Conservation (phyloP, 768 basidiomycete genomes). For the Lentinula edodes region DNA sequence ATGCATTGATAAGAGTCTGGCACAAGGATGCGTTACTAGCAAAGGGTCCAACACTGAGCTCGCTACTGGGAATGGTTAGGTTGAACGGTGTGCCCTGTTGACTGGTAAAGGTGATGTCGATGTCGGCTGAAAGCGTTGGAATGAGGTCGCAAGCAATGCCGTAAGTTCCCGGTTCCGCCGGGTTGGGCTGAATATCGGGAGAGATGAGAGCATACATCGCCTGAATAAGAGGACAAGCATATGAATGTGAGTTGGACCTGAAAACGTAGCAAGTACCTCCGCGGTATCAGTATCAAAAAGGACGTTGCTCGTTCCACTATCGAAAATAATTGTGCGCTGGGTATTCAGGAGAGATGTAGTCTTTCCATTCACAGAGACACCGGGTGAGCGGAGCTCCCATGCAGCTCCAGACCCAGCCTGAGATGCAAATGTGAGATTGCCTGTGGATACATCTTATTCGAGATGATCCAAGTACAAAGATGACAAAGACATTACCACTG, state of each 20-base stretch:
- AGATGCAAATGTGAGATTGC: slow-evolving; percentile 36
- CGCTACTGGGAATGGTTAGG: slow-evolving; percentile 50
- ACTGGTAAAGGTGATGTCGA: slow-evolving; percentile 52
- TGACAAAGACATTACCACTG: slow-evolving; percentile 24
- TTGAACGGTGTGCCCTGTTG: slow-evolving; percentile 44
- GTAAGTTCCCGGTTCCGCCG: slow-evolving; percentile 48
- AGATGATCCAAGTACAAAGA: neutral
- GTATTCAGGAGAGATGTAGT: slow-evolving; percentile 36
- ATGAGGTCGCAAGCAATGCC: slow-evolving; percentile 47
- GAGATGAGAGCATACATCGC: slow-evolving; percentile 56
- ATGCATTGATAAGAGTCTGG: slow-evolving; percentile 57
- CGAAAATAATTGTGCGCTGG: slow-evolving; percentile 44
- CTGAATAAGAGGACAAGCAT: slow-evolving; percentile 16
- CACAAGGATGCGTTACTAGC: slow-evolving; percentile 40
- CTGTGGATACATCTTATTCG: slow-evolving; percentile 15
- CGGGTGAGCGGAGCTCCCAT: slow-evolving; percentile 42
- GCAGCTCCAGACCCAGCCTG: slow-evolving; percentile 27
- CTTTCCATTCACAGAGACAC: slow-evolving; percentile 47
- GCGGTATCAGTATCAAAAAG: slow-evolving; percentile 44
- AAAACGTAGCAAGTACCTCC: slow-evolving; percentile 24
- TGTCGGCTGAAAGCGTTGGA: slow-evolving; percentile 40
- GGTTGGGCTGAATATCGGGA: slow-evolving; percentile 47
- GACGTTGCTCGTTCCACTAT: slow-evolving; percentile 54
- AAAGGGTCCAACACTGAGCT: slow-evolving; percentile 55
- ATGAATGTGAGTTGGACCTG: neutral